Evolutionary conservation across 2,329 filamentous ascomycete species (phyloP), one percentile per base, ranked within the genome.

Genomic region (Colletotrichum filicis): DNA sequence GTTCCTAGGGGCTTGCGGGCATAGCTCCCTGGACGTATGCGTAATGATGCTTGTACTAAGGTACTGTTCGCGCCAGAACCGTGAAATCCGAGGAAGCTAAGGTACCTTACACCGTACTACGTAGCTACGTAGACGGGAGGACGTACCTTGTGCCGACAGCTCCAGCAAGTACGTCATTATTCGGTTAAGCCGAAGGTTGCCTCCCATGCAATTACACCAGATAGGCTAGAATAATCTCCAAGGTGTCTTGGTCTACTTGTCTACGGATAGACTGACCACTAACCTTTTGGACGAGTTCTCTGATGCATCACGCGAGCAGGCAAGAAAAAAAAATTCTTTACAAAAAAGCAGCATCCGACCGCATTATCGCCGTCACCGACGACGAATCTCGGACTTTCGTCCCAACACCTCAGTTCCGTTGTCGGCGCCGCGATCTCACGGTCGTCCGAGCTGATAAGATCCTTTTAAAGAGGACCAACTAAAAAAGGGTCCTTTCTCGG

Each of bases 31-130:
- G 55, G 63, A 59, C 58, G 60, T 71, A 62, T 73, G 71, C 60
- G 56, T 61, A 66, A 71, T 73, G 71, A 73, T 73, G 61, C 60
- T 61, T 35, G 66, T 57, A 71, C 71, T 71, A 72, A 28, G 61
- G 37, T 42, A 42, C 37, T 19, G 37, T 19, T 72, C 63, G 57
- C 63, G 61, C 42, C 62, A 74, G 62, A 56, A 58, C 56, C 59
- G 62, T 68, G 63, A 74, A 53, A 64, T 59, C 62, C 61, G 52
- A 67, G 71, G 58, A 74, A 42, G 37, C 37, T 42, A 42, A 42
- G 37, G 37, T 42, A 19, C 37, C 37, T 42, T 35, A 35, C 32
- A 12, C 32, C 32, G 30, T 1, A 12, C 32, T 35, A 35, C 32
- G 32, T 35, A 35, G 32, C 32, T 35, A 35, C 32, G 32, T 35